Evolutionary conservation across 1,284 basidiomycete species (phyloP).

Genomic region (Vanrija humicola): DNA sequence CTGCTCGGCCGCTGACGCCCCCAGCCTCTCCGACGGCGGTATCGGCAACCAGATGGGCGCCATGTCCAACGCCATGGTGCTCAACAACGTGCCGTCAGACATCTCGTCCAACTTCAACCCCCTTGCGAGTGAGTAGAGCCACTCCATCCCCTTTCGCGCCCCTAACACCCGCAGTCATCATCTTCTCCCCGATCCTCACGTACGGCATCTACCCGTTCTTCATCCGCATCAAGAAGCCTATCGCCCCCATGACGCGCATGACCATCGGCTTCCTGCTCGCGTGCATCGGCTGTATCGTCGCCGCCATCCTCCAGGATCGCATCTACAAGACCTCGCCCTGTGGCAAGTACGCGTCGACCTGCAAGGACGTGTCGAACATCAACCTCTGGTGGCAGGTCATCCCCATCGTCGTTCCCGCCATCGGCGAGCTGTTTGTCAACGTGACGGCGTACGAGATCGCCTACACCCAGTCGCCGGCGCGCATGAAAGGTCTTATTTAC

Average conservation of each 20-base stretch:
- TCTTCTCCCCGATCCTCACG: conserved; percentile 51
- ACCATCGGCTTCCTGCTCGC: conserved; percentile 42
- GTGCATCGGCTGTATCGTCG: conserved; percentile 47
- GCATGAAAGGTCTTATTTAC: conserved; percentile 49
- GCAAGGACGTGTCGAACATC: conserved; percentile 16
- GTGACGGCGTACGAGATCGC: conserved; percentile 52
- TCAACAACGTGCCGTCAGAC: conserved; percentile 47
- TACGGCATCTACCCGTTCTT: conserved; percentile 50
- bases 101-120: conserved; percentile 52
- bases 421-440: conserved; percentile 53
- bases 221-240: conserved; percentile 38
- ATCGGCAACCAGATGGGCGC: conserved; percentile 47
- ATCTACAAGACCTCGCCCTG: conserved; percentile 52
- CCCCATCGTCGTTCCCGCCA: conserved; percentile 49
- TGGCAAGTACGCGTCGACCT: conserved; percentile 47
- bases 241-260: conserved; percentile 37
- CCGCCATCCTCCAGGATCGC: conserved; percentile 52
- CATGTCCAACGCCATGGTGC: conserved; percentile 49
- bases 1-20: no score
- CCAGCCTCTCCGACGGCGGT: conserved; percentile 48
- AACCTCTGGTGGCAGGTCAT: conserved; percentile 51
- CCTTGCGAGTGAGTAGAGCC: conserved; percentile 27
- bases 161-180: conserved; percentile 27
- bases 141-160: no score
- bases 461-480: conserved; percentile 49